A percentile compares a stretch with the other conserved stretches of the same genome.
Evolutionary conservation across 1,284 basidiomycete genomes (phyloP).

Genomic region (Schizopora paradoxa): DNA sequence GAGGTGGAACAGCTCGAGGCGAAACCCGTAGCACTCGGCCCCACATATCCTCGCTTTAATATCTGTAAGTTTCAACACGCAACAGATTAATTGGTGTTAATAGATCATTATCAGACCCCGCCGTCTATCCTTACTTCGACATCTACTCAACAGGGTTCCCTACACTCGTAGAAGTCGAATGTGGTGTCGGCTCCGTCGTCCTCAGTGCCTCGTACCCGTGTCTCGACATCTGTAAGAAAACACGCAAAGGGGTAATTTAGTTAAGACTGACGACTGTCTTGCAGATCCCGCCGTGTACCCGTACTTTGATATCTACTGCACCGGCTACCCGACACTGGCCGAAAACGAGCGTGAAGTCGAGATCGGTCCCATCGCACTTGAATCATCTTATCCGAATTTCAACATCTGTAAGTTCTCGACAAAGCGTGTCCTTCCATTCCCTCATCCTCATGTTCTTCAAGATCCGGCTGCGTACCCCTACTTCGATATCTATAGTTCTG

Average conservation of each 20-base stretch:
- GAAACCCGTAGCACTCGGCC: not conserved
- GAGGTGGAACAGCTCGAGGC: not conserved
- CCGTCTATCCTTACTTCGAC: slow-evolving; percentile 25
- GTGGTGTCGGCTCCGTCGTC: slow-evolving; percentile 1
- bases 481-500: slow-evolving; percentile 15
- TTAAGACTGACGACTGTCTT: not conserved
- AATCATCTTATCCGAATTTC: slow-evolving; percentile 25
- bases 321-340: not conserved
- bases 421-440: not conserved
- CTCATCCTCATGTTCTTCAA: slow-evolving; percentile 19
- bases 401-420: slow-evolving; percentile 27
- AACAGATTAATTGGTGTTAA: not conserved
- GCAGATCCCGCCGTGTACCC: slow-evolving; percentile 25
- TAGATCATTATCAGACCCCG: slow-evolving; percentile 6
- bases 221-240: slow-evolving; percentile 12
- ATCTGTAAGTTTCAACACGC: slow-evolving; percentile 18
- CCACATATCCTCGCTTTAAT: slow-evolving; percentile 16
- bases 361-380: slow-evolving; percentile 9
- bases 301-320: slow-evolving; percentile 15
- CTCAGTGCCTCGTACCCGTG: slow-evolving; percentile 11
- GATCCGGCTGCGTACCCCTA: slow-evolving; percentile 30
- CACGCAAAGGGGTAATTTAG: not conserved
- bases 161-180: not conserved
- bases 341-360: slow-evolving; percentile 1
- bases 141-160: slow-evolving; percentile 25